phyloP scores from a whole-genome alignment of 1,284 basidiomycete species.

The Stygiomarasmius scandens region DNA sequence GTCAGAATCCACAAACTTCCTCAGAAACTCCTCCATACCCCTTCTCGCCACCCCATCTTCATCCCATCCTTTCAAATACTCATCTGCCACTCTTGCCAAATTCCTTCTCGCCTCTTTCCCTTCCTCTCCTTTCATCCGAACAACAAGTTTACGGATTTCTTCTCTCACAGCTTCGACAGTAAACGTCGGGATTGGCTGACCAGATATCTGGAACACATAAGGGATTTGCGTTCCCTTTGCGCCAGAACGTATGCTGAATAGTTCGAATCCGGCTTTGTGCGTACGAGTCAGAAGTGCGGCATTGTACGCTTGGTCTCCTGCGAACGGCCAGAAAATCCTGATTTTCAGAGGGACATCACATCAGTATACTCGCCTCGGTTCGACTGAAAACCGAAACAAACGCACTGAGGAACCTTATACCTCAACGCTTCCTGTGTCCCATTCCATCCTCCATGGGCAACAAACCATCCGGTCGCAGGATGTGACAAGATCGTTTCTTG shows the following conservation, averaged over 20 bases:
- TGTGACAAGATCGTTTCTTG: constrained; percentile 28
- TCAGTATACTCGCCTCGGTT: no score
- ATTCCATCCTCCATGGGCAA: constrained; percentile 27
- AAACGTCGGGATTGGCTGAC: constrained; percentile 10
- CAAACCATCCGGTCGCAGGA: constrained; percentile 27
- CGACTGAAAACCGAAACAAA: no score
- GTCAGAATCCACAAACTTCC: not conserved
- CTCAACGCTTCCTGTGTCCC: constrained; percentile 15
- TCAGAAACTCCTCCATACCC: not conserved
- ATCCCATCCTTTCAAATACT: not conserved
- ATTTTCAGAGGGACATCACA: no score
- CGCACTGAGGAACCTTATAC: constrained; percentile 13
- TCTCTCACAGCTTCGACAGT: constrained; percentile 11
- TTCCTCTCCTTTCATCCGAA: constrained; percentile 8
- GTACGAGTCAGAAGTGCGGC: constrained; percentile 18
- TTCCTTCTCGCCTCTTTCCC: constrained; percentile 13
- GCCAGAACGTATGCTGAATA: constrained; percentile 24
- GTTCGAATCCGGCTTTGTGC: constrained; percentile 23
- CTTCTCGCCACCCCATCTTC: not conserved
- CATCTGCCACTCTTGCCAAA: constrained; percentile 4
- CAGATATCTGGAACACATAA: constrained; percentile 13
- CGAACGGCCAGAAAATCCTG: constrained; percentile 30
- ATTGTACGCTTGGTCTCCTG: constrained; percentile 23
- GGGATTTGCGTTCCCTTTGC: constrained; percentile 12
- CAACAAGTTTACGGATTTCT: constrained; percentile 12